Percentiles rank a stretch among this genome's conserved stretches.
Evolutionary conservation across 2,329 filamentous ascomycete genomes (phyloP).

Genomic region (Penicillium paneum): DNA sequence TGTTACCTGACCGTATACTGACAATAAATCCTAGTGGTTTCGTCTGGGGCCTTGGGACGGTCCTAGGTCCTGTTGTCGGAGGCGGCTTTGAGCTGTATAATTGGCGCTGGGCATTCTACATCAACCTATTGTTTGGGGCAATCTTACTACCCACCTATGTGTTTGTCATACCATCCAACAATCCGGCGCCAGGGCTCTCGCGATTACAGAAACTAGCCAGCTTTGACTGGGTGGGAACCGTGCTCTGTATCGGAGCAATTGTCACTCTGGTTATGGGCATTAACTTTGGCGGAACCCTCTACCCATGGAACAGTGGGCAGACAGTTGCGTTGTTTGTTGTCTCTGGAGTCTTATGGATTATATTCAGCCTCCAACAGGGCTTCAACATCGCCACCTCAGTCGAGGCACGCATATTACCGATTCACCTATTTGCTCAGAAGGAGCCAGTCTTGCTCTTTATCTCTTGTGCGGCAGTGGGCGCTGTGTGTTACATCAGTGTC

Average conservation of each 20-base stretch:
- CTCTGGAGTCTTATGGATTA: slow-evolving; percentile 31
- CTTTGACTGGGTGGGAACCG: slow-evolving; percentile 36
- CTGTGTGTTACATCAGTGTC: slow-evolving; percentile 16
- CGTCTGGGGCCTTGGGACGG: slow-evolving; percentile 1
- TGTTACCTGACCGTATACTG: neutral
- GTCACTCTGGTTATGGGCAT: slow-evolving; percentile 9
- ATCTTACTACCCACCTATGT: slow-evolving; percentile 45
- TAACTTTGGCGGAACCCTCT: slow-evolving; percentile 37
- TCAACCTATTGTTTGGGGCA: slow-evolving; percentile 41
- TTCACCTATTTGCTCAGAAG: neutral
- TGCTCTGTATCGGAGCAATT: slow-evolving; percentile 24
- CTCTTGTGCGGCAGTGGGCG: neutral
- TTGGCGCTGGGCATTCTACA: slow-evolving; percentile 36
- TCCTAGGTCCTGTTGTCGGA: slow-evolving; percentile 7
- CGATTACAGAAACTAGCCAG: slow-evolving; percentile 26
- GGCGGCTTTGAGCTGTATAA: neutral
- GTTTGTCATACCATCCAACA: slow-evolving; percentile 47
- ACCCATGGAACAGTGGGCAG: slow-evolving; percentile 39
- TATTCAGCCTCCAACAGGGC: slow-evolving; percentile 15
- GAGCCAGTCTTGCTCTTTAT: neutral
- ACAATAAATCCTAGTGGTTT: neutral
- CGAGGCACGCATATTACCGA: neutral
- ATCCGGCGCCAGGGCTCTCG: slow-evolving; percentile 23
- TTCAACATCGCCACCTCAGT: neutral
- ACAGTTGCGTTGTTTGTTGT: slow-evolving; percentile 46